Conservation (phyloP, 2,329 filamentous ascomycete species). For the Hirsutella thompsonii region DNA sequence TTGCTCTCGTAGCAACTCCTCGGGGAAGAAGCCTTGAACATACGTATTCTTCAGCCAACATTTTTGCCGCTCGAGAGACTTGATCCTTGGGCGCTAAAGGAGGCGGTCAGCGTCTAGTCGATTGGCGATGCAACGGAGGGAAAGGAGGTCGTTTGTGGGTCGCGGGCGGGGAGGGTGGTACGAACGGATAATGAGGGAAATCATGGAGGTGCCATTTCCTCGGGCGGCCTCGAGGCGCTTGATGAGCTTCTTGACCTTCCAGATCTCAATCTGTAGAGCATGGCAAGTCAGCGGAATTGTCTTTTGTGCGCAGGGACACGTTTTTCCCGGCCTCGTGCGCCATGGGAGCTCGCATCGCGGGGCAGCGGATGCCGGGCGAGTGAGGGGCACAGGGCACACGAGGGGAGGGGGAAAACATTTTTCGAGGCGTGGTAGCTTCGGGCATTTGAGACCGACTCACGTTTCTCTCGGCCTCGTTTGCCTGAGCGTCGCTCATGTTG, state of each 20-base stretch:
- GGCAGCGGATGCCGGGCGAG: conserved; percentile 10
- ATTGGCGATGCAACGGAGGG: not conserved
- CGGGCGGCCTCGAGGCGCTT: conserved; percentile 94
- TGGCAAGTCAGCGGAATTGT: conserved; percentile 8
- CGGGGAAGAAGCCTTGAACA: conserved; percentile 18
- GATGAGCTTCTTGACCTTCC: conserved; percentile 99
- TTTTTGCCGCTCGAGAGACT: conserved; percentile 90
- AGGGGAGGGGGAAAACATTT: conserved; percentile 6
- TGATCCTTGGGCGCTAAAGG: conserved; percentile 85
- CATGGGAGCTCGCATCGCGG: conserved; percentile 12
- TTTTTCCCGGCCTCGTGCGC: not conserved
- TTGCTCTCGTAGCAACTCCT: not conserved
- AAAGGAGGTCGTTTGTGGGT: not conserved
- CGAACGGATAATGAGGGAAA: conserved; percentile 96
- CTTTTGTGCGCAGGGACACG: not conserved
- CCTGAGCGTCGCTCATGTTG: conserved; percentile 78
- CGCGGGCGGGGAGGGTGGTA: too few species aligned
- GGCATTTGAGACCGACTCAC: conserved; percentile 25
- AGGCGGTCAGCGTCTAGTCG: conserved; percentile 2
- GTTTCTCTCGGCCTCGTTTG: conserved; percentile 97
- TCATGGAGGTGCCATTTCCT: conserved; percentile 99
- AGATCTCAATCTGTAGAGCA: conserved; percentile 52
- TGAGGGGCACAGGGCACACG: conserved; percentile 10
- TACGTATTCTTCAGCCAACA: conserved; percentile 99
- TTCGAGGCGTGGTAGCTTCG: not conserved